Evolutionary conservation across 352 stramenopile genomes (phyloP).

Genomic region (Globisporangium canariense): DNA sequence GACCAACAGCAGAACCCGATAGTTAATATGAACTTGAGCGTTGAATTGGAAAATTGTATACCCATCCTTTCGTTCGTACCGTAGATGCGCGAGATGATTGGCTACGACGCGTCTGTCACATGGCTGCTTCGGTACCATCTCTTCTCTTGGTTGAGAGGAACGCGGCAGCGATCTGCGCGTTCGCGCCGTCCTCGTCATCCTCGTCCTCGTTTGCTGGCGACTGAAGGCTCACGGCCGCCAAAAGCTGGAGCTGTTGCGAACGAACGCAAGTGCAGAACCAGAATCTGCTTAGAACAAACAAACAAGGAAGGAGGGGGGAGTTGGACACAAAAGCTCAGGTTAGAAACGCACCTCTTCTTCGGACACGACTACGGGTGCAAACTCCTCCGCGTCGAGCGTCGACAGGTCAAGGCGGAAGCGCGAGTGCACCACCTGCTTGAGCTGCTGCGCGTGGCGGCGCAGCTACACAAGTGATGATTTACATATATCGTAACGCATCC

Average conservation of each 20-base stretch:
- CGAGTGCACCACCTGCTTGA: constrained; percentile 32
- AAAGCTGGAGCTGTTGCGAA: constrained; percentile 10
- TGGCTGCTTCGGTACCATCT: neutral
- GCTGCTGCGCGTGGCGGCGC: constrained; percentile 20
- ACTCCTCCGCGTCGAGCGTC: constrained; percentile 29
- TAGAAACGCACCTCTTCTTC: constrained; percentile 30
- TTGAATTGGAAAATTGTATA: neutral
- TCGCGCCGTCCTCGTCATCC: constrained; percentile 4
- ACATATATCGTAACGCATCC: neutral
- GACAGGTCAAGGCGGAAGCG: constrained; percentile 35
- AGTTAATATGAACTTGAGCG: neutral
- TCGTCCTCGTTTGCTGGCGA: neutral
- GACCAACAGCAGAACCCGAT: too few species aligned
- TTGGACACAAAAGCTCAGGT: too few species aligned
- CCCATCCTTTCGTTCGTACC: neutral
- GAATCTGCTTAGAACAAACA: neutral
- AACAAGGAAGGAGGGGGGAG: too few species aligned
- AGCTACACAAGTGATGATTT: constrained; percentile 23
- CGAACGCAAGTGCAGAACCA: neutral
- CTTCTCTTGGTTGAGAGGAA: constrained; percentile 7
- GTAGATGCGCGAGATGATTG: constrained; percentile 3
- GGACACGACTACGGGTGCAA: constrained; percentile 43
- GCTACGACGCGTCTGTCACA: constrained; percentile 13
- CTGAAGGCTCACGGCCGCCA: neutral
- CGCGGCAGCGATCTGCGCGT: constrained; percentile 14